Base-by-base conservation (phyloP, 305 asterid genomes). In the Lippia alba region DNA sequence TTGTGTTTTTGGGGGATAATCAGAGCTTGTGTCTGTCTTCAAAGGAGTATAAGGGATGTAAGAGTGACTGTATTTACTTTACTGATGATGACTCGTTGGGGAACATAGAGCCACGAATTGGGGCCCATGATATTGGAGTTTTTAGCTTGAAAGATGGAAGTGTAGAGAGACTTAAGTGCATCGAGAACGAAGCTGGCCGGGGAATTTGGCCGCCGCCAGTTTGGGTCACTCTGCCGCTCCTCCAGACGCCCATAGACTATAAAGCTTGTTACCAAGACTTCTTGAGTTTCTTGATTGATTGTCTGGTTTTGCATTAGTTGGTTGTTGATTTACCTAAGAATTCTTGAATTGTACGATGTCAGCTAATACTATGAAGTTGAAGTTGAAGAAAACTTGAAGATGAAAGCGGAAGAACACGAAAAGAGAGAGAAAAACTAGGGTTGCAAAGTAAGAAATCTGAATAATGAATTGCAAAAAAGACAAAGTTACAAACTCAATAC, bases 171-270 rank as follows among this genome's bases (percentile, higher is more conserved):
- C 19, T 30, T 8, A 10, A 61, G 24, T 60, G 50, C 5, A 8
- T 40, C 17, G 12, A 49, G 44, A n/a, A 63, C 14, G 40, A 19
- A 11, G 12, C 18, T 7, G 5, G 8, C 17, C 8, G 19, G 39
- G 56, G 68, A 20, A 46, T 61, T 45, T 45, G 68, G 68, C 68
- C 41, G 12, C 68, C 68, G 3, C 68, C 68, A 0, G 30, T 64
- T 48, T 49, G 58, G 69, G 69, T 64, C 30, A n/a, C 58, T 64
- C 66, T 36, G 32, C 44, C 40, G 3, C 6, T 0, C 7, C 64
- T 34, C 8, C 15, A n/a, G 10, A 15, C 61, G 40, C 40, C 40
- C 4, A 6, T 34, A 34, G 40, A 34, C 4, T n/a, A 34, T 6
- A 34, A 34, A 34, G 40, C 40, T 34, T 34, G 40, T 6, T 2